Conservation (phyloP, 768 basidiomycete genomes). For the Agrocybe pediades region DNA sequence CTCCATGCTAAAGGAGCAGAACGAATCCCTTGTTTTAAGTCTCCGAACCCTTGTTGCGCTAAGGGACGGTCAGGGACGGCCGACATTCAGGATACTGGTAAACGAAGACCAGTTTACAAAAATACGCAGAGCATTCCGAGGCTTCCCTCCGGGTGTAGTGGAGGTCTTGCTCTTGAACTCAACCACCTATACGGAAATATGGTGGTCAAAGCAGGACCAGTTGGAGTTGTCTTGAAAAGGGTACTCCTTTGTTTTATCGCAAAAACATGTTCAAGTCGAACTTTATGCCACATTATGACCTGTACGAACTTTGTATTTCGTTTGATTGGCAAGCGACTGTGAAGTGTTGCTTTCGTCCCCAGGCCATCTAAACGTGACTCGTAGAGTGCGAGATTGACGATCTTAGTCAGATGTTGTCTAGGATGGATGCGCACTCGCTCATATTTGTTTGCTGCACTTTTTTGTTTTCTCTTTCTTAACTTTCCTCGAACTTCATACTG, state of each 20-base stretch:
- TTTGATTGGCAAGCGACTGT: too few relatives aligned
- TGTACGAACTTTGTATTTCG: background rate
- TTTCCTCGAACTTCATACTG: too few relatives aligned
- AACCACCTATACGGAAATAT: constrained; percentile 30
- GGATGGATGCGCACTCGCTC: too few relatives aligned
- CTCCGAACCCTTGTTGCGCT: constrained; percentile 18
- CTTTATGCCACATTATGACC: background rate
- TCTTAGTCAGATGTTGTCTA: too few relatives aligned
- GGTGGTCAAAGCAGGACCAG: constrained; percentile 26
- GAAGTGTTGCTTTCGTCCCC: too few relatives aligned
- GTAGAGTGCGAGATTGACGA: too few relatives aligned
- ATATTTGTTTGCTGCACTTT: too few relatives aligned
- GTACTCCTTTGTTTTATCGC: background rate
- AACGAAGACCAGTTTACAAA: constrained; percentile 27
- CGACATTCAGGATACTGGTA: constrained; percentile 26
- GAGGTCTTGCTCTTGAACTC: constrained; percentile 16
- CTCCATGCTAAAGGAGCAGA: constrained; percentile 27
- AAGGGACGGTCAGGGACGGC: constrained; percentile 15
- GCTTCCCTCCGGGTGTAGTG: constrained; percentile 8
- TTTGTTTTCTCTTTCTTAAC: too few relatives aligned
- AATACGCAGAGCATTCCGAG: constrained; percentile 5
- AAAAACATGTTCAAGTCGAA: background rate
- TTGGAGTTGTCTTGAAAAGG: background rate
- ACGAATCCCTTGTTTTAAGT: constrained; percentile 16
- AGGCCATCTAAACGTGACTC: too few relatives aligned